Conservation (phyloP, 2,329 filamentous ascomycete species). For the Aureobasidium sp. region DNA sequence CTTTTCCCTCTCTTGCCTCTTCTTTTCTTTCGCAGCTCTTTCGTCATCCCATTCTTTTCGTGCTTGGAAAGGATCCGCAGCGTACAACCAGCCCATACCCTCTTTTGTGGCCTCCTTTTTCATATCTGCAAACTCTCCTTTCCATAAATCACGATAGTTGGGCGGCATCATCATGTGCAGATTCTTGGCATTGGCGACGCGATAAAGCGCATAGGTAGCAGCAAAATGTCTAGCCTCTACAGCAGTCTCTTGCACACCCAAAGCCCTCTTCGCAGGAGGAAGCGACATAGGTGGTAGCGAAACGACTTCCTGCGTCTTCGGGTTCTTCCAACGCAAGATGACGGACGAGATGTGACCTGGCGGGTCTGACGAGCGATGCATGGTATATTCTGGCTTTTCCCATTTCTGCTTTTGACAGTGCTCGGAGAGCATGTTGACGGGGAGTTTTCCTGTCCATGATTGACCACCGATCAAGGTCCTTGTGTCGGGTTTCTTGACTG, state of each 20-base stretch:
- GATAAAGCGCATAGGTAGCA: slow-evolving; percentile 82
- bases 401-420: slow-evolving; percentile 94
- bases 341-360: slow-evolving; percentile 58
- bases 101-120: slow-evolving; percentile 74
- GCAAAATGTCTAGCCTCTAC: slow-evolving; percentile 91
- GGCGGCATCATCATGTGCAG: slow-evolving; percentile 91
- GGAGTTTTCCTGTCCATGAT: slow-evolving; percentile 96
- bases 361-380: slow-evolving; percentile 30
- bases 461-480: slow-evolving; percentile 82
- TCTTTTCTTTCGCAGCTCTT: slow-evolving; percentile 68
- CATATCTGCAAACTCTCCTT: slow-evolving; percentile 70
- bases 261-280: slow-evolving; percentile 58
- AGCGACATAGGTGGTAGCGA: slow-evolving; percentile 75
- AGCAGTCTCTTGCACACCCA: slow-evolving; percentile 67
- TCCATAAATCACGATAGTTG: slow-evolving; percentile 84
- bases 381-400: slow-evolving; percentile 87
- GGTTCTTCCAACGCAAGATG: slow-evolving; percentile 62
- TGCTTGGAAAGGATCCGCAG: slow-evolving; percentile 84
- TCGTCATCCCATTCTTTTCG: slow-evolving; percentile 71
- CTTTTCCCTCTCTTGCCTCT: slow-evolving; percentile 60
- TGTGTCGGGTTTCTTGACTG: slow-evolving; percentile 51
- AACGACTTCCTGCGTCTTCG: slow-evolving; percentile 71
- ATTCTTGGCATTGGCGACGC: slow-evolving; percentile 92
- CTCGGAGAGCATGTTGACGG: slow-evolving; percentile 86
- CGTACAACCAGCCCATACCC: slow-evolving; percentile 80